phyloP scores from a whole-genome alignment of 2,329 filamentous ascomycete genomes.

The Calonectria pseudoreteaudii region DNA sequence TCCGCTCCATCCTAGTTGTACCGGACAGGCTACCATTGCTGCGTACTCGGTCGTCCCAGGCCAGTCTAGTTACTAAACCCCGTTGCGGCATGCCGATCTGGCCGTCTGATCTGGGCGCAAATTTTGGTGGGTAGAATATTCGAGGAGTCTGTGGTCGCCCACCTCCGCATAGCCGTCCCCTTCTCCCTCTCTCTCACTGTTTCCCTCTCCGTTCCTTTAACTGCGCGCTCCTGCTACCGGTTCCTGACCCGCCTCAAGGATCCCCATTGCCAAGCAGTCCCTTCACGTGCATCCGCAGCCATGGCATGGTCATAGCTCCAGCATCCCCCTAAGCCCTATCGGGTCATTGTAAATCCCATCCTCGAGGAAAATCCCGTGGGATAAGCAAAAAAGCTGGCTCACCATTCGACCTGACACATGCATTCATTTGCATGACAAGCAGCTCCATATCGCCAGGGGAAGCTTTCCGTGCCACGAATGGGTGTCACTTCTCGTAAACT shows the following conservation, averaged over 20 bases:
- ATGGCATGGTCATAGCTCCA: slow-evolving; percentile 47
- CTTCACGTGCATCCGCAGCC: slow-evolving; percentile 37
- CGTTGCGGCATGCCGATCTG: slow-evolving; percentile 35
- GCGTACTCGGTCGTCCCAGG: slow-evolving; percentile 7
- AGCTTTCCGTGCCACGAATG: slow-evolving; percentile 23
- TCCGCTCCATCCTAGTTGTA: slow-evolving; percentile 12
- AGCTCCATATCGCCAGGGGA: slow-evolving; percentile 19
- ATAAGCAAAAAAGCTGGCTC: slow-evolving; percentile 18
- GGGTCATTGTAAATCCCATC: slow-evolving; percentile 23
- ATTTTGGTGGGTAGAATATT: slow-evolving; percentile 13
- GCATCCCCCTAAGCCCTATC: slow-evolving; percentile 41
- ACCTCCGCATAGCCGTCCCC: slow-evolving; percentile 5
- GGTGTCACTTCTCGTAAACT: slow-evolving; percentile 33
- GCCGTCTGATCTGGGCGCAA: slow-evolving; percentile 24
- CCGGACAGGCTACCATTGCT: background rate
- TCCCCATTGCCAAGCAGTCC: slow-evolving; percentile 18
- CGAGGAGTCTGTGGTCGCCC: slow-evolving; percentile 18
- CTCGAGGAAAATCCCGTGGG: slow-evolving; percentile 24
- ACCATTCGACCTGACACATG: slow-evolving; percentile 34
- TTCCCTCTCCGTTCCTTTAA: background rate
- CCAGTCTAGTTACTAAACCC: slow-evolving; percentile 10
- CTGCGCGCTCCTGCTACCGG: background rate
- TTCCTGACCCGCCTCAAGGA: background rate
- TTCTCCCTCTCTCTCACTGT: background rate
- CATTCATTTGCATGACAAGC: slow-evolving; percentile 32